phyloP scores from a whole-genome alignment of 2,329 filamentous ascomycete species.

The Cordyceps cateniannulata region DNA sequence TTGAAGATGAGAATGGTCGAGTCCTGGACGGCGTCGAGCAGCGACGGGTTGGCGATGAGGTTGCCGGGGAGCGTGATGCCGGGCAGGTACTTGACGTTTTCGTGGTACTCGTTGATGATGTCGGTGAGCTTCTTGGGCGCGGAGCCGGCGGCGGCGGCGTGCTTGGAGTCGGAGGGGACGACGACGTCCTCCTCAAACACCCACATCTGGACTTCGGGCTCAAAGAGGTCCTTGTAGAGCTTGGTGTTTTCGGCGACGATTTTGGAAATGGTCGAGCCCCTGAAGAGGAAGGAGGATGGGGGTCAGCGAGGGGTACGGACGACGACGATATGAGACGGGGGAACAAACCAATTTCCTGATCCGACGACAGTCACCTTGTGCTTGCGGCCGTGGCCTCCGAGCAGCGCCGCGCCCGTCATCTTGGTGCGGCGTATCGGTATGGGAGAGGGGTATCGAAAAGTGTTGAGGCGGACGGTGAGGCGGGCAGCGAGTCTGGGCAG shows the following conservation, averaged over 20 bases:
- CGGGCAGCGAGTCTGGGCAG: neutral
- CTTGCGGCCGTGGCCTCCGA: constrained; percentile 56
- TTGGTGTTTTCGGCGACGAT: constrained; percentile 90
- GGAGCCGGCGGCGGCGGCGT: constrained; percentile 55
- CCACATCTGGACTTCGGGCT: constrained; percentile 95
- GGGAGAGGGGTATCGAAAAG: constrained; percentile 1
- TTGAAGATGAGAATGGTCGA: constrained; percentile 94
- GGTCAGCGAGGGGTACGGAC: neutral
- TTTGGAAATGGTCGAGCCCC: constrained; percentile 96
- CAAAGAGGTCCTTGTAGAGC: constrained; percentile 72
- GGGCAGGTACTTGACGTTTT: constrained; percentile 98
- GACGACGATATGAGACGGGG: neutral
- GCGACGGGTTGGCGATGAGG: constrained; percentile 74
- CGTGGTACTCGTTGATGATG: constrained; percentile 86
- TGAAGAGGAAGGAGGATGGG: constrained; percentile 33
- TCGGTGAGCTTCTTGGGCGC: constrained; percentile 79
- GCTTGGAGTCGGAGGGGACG: constrained; percentile 62
- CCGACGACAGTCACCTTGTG: constrained; percentile 93
- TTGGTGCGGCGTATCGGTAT: constrained; percentile 18
- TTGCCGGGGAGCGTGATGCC: constrained; percentile 77
- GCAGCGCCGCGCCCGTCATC: constrained; percentile 26
- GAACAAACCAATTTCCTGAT: constrained; percentile 83
- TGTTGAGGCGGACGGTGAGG: constrained; percentile 6
- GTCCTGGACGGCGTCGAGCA: constrained; percentile 72
- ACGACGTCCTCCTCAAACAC: constrained; percentile 90